Conservation (phyloP, 1,139 yeast genomes). For the Lizanozyma gosingica region DNA sequence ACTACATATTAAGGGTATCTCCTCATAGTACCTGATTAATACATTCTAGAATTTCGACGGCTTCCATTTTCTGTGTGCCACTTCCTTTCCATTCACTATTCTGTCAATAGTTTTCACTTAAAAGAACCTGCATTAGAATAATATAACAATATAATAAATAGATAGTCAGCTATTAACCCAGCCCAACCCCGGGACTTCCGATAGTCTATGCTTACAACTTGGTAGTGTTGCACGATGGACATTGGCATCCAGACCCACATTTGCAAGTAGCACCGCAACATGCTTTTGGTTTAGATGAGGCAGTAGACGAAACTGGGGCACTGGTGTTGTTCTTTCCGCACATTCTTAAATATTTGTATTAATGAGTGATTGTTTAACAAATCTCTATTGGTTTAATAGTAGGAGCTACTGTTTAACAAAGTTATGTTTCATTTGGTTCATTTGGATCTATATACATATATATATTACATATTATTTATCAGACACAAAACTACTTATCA, state of each 20-base stretch:
- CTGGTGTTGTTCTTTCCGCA: neutral
- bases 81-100: no score
- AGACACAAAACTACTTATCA: neutral
- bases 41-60: no score
- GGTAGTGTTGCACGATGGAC: slow-evolving; percentile 34
- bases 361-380: no score
- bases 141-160: neutral
- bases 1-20: no score
- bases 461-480: neutral
- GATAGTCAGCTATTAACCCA: neutral
- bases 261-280: slow-evolving; percentile 35
- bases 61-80: no score
- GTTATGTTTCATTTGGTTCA: no score
- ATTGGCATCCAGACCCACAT: slow-evolving; percentile 34
- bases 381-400: no score
- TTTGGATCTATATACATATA: no score
- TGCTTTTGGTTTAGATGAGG: slow-evolving; percentile 10
- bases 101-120: neutral
- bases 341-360: no score
- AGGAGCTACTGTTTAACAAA: no score
- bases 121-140: neutral
- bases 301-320: slow-evolving; percentile 10
- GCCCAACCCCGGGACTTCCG: neutral
- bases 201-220: slow-evolving; percentile 16
- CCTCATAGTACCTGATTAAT: no score